Evolutionary conservation across 176 grass and related monocot species (phyloP), one percentile per base, ranked within the genome.

Genomic region (Ananas comosus): DNA sequence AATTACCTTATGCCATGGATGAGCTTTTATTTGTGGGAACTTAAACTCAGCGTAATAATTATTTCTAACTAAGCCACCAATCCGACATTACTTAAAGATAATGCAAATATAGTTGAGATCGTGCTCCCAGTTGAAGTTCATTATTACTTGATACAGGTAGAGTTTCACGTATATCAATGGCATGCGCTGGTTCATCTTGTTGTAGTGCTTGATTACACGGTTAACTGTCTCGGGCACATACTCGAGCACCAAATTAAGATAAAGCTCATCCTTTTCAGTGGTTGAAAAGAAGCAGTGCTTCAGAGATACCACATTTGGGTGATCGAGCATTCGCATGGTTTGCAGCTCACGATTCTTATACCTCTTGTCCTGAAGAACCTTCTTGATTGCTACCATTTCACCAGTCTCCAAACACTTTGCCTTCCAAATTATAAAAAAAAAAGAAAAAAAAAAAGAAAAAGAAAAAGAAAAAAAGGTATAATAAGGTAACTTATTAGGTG

Each of bases 231-330:
- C 88, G 49, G 88, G 88, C 19, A 91, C 88, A 84, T 84, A 91
- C 63, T 91, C 84, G 42, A 91, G 78, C 3, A 91, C 88, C 53
- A 91, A 68, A 69, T 91, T 91, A 16, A 87, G 81, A 75, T 82
- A 87, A 51, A 85, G 79, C 70, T 87, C 81, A 7, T 91, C 88
- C 76, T 87, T 87, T 63, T 91, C 88, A 67, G 84, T 87, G 18
- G 84, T 91, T 51, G 88, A 91, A 77, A 91, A 91, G 58, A 91
- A 91, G 21, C 81, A 85, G 21, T 91, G 84, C 71, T 91, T 91
- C 56, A 91, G 64, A 73, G 80, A 79, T 4, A 91, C 75, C 53
- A 87, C 79, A 74, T 91, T 91, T 73, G 84, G 88, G 78, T 91
- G 88, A 69, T 91, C 79, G 70, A 91, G 81, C 24, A 91, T 50